phyloP scores from a whole-genome alignment of 169 alveolate genomes.

The Cryptosporidium ubiquitum region DNA sequence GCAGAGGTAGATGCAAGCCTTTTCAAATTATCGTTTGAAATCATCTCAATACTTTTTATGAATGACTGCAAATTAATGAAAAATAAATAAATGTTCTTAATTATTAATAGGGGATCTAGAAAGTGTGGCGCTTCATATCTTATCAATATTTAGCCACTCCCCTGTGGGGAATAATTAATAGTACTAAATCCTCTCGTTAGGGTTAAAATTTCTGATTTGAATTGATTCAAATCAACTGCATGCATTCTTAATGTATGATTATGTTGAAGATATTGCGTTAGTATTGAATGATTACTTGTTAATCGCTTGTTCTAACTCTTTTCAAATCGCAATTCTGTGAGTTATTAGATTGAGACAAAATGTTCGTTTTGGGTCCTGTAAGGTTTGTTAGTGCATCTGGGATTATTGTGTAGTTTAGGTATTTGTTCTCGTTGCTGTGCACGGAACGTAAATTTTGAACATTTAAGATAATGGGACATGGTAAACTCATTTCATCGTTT shows the following conservation, averaged over 20 bases:
- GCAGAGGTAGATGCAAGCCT: conserved; percentile 71
- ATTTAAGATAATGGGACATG: neutral
- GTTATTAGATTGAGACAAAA: neutral
- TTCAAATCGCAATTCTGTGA: neutral
- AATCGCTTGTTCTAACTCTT: neutral
- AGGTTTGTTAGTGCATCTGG: neutral
- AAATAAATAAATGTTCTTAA: neutral
- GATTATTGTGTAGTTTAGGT: neutral
- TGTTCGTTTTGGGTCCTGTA: neutral
- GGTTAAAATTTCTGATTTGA: neutral
- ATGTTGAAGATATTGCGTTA: neutral
- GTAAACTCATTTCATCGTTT: neutral
- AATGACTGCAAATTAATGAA: neutral
- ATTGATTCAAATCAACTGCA: neutral
- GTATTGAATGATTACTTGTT: neutral
- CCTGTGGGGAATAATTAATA: conserved; percentile 14
- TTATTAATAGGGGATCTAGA: neutral
- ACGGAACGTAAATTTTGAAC: neutral
- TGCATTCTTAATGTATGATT: neutral
- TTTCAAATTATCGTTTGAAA: conserved; percentile 44
- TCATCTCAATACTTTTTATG: neutral
- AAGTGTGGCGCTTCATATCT: conserved; percentile 29
- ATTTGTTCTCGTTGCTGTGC: neutral
- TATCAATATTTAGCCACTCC: neutral
- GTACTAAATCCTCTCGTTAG: neutral